Percentiles rank a stretch among this genome's conserved stretches.
Conservation (phyloP, 345 rosid genomes). For the Sonneratia caseolaris region DNA sequence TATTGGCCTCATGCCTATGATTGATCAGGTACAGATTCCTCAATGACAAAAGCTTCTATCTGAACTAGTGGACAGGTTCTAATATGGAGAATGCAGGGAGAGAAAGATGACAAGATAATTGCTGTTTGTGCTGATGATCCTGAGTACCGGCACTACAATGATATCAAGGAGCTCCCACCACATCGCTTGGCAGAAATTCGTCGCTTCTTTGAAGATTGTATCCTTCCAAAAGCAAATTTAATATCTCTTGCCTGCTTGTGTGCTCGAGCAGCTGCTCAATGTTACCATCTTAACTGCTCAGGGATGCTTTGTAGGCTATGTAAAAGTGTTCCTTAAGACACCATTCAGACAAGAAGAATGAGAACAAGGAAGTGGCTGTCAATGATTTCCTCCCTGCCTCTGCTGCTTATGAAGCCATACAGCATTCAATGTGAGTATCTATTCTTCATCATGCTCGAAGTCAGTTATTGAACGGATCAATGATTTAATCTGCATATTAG, state of each 20-base stretch:
- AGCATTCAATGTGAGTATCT: conserved; percentile 74
- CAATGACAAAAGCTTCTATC: not conserved
- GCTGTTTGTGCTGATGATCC: conserved; percentile 99
- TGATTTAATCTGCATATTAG: not conserved
- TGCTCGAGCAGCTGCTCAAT: not conserved
- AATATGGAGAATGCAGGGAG: conserved; percentile 46
- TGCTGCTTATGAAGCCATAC: conserved; percentile 68
- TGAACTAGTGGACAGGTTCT: not conserved
- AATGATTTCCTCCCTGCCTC: conserved; percentile 81
- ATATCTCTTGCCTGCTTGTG: not conserved
- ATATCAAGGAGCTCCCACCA: conserved; percentile 90
- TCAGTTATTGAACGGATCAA: not conserved
- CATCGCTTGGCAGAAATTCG: conserved; percentile 98
- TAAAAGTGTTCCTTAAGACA: conserved; percentile 13
- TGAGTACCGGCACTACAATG: conserved; percentile 84
- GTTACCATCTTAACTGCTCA: not conserved
- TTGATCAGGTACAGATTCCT: conserved; percentile 64
- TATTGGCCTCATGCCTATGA: conserved; percentile 99
- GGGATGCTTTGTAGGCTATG: not conserved
- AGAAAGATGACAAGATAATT: conserved; percentile 98
- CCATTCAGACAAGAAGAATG: conserved; percentile 85
- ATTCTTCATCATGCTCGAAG: not conserved
- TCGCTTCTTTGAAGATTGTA: conserved; percentile 98
- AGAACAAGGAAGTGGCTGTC: conserved; percentile 99
- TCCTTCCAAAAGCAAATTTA: conserved; percentile 9